Percentiles rank a stretch among this genome's conserved stretches.
phyloP scores from a whole-genome alignment of 257 asterid species.

The Scutellaria baicalensis region DNA sequence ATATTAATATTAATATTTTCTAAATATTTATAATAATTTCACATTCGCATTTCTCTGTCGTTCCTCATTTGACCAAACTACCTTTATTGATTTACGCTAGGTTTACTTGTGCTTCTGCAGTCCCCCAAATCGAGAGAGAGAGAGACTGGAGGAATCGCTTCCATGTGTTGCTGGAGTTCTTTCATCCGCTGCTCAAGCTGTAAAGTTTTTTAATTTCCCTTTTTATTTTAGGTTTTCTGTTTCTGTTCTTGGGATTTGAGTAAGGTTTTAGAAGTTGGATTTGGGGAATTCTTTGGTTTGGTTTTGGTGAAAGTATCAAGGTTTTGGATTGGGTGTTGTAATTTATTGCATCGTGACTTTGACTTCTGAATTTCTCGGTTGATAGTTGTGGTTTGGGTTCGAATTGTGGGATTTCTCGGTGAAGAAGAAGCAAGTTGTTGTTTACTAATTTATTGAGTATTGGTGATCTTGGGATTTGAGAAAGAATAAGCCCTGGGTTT shows the following conservation, averaged over 20 bases:
- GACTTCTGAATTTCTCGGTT: neutral
- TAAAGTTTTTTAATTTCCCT: conserved; percentile 6
- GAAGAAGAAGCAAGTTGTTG: neutral
- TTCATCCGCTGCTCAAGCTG: neutral
- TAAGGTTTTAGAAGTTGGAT: neutral
- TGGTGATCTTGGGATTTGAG: neutral
- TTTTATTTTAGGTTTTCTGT: neutral
- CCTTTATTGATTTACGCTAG: neutral
- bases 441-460: neutral
- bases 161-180: neutral
- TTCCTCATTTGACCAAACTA: neutral
- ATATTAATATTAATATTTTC: neutral
- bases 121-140: neutral
- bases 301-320: neutral
- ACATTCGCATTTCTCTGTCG: neutral
- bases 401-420: neutral
- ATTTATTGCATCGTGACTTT: neutral
- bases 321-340: neutral
- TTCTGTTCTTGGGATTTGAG: neutral
- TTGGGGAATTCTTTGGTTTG: neutral
- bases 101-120: neutral
- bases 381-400: neutral
- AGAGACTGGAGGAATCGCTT: neutral
- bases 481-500: neutral
- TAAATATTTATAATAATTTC: neutral